phyloP scores from a whole-genome alignment of 345 rosid species.

The Eucalyptus regnans region DNA sequence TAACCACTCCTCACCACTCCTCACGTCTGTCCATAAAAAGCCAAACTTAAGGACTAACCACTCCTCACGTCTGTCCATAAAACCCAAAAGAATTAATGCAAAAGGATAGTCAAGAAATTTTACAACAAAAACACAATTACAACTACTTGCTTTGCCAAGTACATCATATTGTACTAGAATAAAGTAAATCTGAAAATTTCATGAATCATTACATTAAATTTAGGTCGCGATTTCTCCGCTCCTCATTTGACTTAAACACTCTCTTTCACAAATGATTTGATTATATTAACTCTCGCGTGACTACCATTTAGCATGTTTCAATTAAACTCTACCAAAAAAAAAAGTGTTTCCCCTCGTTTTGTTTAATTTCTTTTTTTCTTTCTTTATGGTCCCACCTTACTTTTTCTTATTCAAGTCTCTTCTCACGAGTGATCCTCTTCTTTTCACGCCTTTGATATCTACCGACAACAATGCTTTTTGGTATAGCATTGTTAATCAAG shows the following conservation, averaged over 20 bases:
- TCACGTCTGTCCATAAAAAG: not conserved
- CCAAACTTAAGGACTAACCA: not conserved
- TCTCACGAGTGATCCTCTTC: not conserved
- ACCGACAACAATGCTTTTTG: not conserved
- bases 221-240: not conserved
- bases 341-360: not conserved
- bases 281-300: too few relatives aligned
- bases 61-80: not conserved
- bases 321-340: not conserved
- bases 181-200: not conserved
- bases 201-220: not conserved
- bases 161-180: not conserved
- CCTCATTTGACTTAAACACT: too few relatives aligned
- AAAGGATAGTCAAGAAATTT: not conserved
- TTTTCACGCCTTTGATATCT: not conserved
- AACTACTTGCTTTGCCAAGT: not conserved
- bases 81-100: not conserved
- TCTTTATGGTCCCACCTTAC: not conserved
- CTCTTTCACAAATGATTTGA: too few relatives aligned
- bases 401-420: not conserved
- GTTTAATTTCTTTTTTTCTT: too few relatives aligned
- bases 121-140: not conserved
- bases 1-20: not conserved
- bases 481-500: not conserved
- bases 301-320: not conserved